Base-by-base conservation (phyloP, 2,329 filamentous ascomycete genomes). In the Aspergillus jensenii region DNA sequence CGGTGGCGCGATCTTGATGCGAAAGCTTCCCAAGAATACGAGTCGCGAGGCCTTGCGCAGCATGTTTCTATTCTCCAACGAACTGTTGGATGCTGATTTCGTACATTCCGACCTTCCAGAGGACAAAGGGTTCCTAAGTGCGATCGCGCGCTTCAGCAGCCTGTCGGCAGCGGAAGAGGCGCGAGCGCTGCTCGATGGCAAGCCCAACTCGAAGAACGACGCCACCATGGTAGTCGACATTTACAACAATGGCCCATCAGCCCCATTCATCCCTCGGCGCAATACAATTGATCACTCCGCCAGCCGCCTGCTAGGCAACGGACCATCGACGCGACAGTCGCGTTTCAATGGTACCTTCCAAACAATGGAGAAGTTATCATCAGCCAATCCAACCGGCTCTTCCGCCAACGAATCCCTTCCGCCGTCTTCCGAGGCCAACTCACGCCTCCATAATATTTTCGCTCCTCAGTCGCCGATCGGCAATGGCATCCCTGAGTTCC, bases 61-160 rank as follows among this genome's bases (percentile, higher is more conserved):
- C 69, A 86, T 88, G 78, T 76, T 88, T 6, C 77, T 87, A n/a
- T 88, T 88, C 65, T 84, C 85, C 19, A 84, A 85, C 65, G 84
- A 87, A 61, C 78, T 87, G 49, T 74, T 86, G 49, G 82, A 86
- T 61, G 81, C 81, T 55, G 82, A 85, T 53, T 81, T 88, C 60
- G 75, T 87, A 15, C 73, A 78, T 5, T 77, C 78, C 50, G 81
- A 82, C n/a, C 77, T 78, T 59, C 75, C 80, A 15, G 83, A 87
- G 51, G 84, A 87, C 63, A 74, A 77, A 49, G 81, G 81, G 27
- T 87, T 82, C 62, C 71, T 80, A 23, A 83, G 80, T 50, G 86
- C 85, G 40, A 74, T 87, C 61, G 86, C 84, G 41, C 79, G 80
- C 48, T 88, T 88, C 68, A 78, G 79, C 58, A 81, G 83, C 6